These are phyloP conservation scores for Cladosporium sp. DNA, from an alignment of 2,329 filamentous ascomycete genomes.

Conservation along the genomic window DNA sequence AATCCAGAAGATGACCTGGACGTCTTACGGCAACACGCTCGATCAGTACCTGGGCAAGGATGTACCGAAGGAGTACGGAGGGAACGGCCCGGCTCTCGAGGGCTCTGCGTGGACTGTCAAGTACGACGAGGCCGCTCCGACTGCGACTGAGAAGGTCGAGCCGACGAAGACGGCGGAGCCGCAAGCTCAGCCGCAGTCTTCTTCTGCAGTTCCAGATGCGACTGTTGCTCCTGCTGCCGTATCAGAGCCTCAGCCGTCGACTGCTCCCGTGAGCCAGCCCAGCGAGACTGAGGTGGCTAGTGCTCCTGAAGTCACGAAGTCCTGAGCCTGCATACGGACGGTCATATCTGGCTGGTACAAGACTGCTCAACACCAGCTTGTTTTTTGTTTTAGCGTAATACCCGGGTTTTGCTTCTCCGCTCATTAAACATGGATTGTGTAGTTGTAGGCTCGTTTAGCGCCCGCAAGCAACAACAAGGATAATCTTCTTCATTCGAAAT, in stretches of 20 bases:
- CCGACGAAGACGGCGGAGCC: slow-evolving; percentile 14
- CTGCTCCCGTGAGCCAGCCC: neutral
- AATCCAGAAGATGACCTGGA: slow-evolving; percentile 52
- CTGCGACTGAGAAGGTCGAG: neutral
- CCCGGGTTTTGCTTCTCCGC: neutral
- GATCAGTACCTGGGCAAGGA: slow-evolving; percentile 65
- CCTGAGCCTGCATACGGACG: neutral
- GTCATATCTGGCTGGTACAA: neutral
- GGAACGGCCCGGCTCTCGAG: slow-evolving; percentile 61
- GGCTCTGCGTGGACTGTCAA: slow-evolving; percentile 47
- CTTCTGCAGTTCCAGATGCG: neutral
- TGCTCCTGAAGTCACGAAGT: slow-evolving; percentile 8
- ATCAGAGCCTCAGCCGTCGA: neutral
- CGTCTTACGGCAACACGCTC: slow-evolving; percentile 65
- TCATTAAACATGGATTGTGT: neutral
- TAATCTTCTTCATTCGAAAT: neutral
- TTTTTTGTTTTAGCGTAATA: neutral
- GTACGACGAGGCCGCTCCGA: slow-evolving; percentile 30
- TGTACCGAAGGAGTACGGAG: slow-evolving; percentile 78
- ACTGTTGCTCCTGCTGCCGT: neutral
- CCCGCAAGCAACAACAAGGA: neutral
- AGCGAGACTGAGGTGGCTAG: neutral
- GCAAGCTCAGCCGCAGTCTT: slow-evolving; percentile 3
- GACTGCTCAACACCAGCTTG: neutral
- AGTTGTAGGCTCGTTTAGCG: neutral